These are phyloP conservation scores for Saccharum hybrid DNA, from an alignment of 202 grass and related monocot genomes.

Conservation along the genomic window DNA sequence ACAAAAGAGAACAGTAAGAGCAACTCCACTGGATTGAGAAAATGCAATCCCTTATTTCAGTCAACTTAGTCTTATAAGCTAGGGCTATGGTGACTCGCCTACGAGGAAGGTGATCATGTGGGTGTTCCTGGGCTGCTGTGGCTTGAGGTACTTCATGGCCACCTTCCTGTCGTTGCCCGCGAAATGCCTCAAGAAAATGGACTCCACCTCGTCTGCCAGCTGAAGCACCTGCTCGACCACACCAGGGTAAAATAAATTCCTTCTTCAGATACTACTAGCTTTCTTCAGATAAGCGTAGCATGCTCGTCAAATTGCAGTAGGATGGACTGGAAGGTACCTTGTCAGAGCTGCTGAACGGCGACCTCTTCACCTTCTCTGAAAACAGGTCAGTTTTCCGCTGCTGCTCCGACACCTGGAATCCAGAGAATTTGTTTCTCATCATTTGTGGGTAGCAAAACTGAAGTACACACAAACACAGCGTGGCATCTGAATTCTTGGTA, in stretches of 20 bases:
- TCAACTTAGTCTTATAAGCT: background rate
- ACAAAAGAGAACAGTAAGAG: background rate
- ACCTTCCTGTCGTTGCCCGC: constrained; percentile 73
- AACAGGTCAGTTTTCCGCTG: constrained; percentile 58
- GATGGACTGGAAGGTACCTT: constrained; percentile 54
- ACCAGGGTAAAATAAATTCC: background rate
- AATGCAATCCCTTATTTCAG: background rate
- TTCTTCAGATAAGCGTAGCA: background rate
- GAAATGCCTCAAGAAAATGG: constrained; percentile 77
- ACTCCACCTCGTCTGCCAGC: constrained; percentile 85
- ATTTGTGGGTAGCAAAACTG: background rate
- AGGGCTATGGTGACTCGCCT: constrained; percentile 32
- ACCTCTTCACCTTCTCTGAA: constrained; percentile 72
- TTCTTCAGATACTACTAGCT: background rate
- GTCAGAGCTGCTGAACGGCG: constrained; percentile 86
- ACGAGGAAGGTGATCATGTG: constrained; percentile 92
- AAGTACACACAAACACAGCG: background rate
- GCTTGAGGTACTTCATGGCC: constrained; percentile 89
- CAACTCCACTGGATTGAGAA: background rate
- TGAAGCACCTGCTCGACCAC: constrained; percentile 61
- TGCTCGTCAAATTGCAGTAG: background rate
- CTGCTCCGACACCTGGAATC: constrained; percentile 73
- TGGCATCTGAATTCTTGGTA: background rate
- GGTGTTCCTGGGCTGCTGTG: constrained; percentile 70
- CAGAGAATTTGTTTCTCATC: background rate